These are phyloP conservation scores for Emmonsiellopsis sp. DNA, from an alignment of 2,329 filamentous ascomycete species.

Conservation along the genomic window DNA sequence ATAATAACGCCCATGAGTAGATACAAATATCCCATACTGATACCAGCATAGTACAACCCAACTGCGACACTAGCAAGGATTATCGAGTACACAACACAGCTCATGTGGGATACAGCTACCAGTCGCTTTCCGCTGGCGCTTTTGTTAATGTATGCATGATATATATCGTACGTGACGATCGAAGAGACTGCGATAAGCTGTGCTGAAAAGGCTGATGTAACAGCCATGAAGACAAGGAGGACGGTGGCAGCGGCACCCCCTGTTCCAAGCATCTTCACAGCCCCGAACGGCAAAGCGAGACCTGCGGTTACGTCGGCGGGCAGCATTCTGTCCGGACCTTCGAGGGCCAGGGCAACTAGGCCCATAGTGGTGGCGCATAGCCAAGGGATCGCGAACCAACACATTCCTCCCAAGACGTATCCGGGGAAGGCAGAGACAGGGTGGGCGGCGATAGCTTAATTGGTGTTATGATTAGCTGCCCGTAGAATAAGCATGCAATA, in stretches of 20 bases:
- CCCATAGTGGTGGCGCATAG: constrained; percentile 83
- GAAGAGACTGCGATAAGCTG: constrained; percentile 82
- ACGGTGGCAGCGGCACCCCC: constrained; percentile 72
- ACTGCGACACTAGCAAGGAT: constrained; percentile 72
- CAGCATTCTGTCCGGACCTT: constrained; percentile 64
- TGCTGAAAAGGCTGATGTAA: constrained; percentile 73
- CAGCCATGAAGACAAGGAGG: constrained; percentile 81
- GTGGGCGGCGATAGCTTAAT: constrained; percentile 66
- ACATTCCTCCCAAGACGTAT: constrained; percentile 76
- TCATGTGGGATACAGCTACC: constrained; percentile 69
- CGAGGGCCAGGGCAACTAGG: constrained; percentile 68
- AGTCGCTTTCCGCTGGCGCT: constrained; percentile 63
- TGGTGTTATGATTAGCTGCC: constrained; percentile 3
- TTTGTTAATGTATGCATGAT: constrained; percentile 79
- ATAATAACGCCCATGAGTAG: constrained; percentile 90
- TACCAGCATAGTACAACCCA: constrained; percentile 62
- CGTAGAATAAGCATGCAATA: not conserved
- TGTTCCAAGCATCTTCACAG: constrained; percentile 71
- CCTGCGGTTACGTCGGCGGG: constrained; percentile 70
- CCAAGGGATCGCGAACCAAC: constrained; percentile 92
- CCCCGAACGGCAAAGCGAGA: constrained; percentile 74
- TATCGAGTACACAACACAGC: constrained; percentile 65
- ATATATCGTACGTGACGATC: constrained; percentile 82
- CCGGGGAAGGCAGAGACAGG: constrained; percentile 80
- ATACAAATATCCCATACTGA: constrained; percentile 84